Conservation (phyloP, 257 asterid species). For the Plantago ovata region DNA sequence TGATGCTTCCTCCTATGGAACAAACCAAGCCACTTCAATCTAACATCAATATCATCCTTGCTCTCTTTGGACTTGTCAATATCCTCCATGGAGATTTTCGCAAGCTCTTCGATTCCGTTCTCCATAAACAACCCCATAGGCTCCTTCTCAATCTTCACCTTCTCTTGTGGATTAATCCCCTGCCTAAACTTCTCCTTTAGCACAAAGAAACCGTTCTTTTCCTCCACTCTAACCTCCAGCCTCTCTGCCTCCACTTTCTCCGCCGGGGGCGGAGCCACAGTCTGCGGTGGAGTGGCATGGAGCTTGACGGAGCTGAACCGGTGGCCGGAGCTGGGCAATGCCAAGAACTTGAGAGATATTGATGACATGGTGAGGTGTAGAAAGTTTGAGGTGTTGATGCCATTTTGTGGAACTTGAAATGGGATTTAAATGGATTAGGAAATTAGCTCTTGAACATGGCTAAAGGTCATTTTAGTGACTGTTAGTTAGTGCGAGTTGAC, state of each 20-base stretch:
- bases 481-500: conserved; percentile 28
- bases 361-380: conserved; percentile 48
- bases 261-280: conserved; percentile 36
- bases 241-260: conserved; percentile 38
- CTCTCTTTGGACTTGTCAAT: conserved; percentile 62
- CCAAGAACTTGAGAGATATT: conserved; percentile 50
- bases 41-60: conserved; percentile 81
- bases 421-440: neutral
- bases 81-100: conserved; percentile 64
- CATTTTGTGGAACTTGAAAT: conserved; percentile 1
- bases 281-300: conserved; percentile 61
- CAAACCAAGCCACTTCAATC: conserved; percentile 98
- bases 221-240: conserved; percentile 79
- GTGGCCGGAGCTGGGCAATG: conserved; percentile 28
- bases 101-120: conserved; percentile 66
- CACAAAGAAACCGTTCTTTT: conserved; percentile 65
- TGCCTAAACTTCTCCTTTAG: conserved; percentile 75
- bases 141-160: conserved; percentile 78
- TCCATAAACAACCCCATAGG: conserved; percentile 89
- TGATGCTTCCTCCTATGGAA: conserved; percentile 91
- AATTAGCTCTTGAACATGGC: conserved; percentile 55
- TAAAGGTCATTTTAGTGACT: conserved; percentile 46
- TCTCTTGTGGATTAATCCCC: conserved; percentile 86
- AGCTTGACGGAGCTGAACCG: conserved; percentile 28
- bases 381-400: neutral